Evolutionary conservation across 2,329 filamentous ascomycete genomes (phyloP).

Genomic region (Fusarium keratoplasticum): DNA sequence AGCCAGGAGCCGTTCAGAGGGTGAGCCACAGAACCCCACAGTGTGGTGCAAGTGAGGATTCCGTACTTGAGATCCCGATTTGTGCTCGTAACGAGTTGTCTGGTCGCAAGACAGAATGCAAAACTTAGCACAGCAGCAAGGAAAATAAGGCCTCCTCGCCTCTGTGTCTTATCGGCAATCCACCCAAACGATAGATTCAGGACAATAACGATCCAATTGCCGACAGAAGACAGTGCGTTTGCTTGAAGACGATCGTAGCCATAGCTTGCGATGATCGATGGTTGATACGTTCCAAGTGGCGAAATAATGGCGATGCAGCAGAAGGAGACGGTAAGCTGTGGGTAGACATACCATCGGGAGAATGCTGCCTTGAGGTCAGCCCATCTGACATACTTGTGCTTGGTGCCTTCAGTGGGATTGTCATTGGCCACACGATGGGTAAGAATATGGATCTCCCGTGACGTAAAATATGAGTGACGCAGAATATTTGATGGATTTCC

Average conservation of each 20-base stretch:
- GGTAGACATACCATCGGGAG: slow-evolving; percentile 14
- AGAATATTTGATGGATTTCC: slow-evolving; percentile 10
- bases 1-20: slow-evolving; percentile 7
- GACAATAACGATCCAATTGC: slow-evolving; percentile 2
- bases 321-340: slow-evolving; percentile 12
- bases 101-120: slow-evolving; percentile 5
- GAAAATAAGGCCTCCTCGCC: neutral
- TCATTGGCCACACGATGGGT: slow-evolving; percentile 6
- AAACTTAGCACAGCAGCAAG: slow-evolving; percentile 1
- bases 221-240: slow-evolving; percentile 1
- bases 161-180: slow-evolving; percentile 1
- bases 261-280: slow-evolving; percentile 11
- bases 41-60: neutral
- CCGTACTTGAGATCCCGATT: slow-evolving; percentile 6
- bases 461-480: slow-evolving; percentile 17
- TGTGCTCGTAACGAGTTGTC: neutral
- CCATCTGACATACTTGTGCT: neutral
- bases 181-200: slow-evolving; percentile 1
- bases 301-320: slow-evolving; percentile 23
- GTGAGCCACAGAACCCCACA: neutral
- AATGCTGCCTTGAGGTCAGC: slow-evolving; percentile 14
- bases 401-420: neutral
- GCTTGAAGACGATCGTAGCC: slow-evolving; percentile 12
- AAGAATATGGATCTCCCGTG: slow-evolving; percentile 13
- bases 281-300: slow-evolving; percentile 13